These are phyloP conservation scores for Metarhizium guizhouense DNA, from an alignment of 2,329 filamentous ascomycete genomes.

Conservation along the genomic window DNA sequence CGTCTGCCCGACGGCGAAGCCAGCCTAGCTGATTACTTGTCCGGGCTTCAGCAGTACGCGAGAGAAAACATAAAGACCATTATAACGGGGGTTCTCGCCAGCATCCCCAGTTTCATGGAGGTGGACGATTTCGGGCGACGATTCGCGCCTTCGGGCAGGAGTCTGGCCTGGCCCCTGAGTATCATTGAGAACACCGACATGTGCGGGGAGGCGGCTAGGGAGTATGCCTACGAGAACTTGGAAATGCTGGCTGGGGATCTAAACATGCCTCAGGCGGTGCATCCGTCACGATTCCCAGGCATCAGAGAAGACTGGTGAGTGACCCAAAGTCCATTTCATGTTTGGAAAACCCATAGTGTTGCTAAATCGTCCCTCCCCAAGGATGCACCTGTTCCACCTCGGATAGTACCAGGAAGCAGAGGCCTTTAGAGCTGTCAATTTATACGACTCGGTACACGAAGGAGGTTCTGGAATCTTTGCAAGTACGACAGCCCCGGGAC, in stretches of 20 bases:
- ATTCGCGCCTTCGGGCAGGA: slow-evolving; percentile 14
- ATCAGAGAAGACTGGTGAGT: slow-evolving; percentile 12
- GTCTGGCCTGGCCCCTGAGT: slow-evolving; percentile 15
- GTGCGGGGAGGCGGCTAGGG: slow-evolving; percentile 5
- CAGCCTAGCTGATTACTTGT: background rate
- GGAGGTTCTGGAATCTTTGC: background rate
- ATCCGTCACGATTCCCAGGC: slow-evolving; percentile 3
- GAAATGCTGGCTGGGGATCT: slow-evolving; percentile 13
- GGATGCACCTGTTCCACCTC: background rate
- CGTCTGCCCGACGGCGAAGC: background rate
- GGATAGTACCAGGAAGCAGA: background rate
- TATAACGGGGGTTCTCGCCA: slow-evolving; percentile 13
- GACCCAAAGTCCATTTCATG: background rate
- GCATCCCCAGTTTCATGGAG: slow-evolving; percentile 11
- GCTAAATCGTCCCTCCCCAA: background rate
- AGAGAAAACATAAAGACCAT: slow-evolving; percentile 10
- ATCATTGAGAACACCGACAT: slow-evolving; percentile 10
- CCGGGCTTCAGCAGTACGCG: slow-evolving; percentile 4
- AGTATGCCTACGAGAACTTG: slow-evolving; percentile 9
- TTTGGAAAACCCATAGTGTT: background rate
- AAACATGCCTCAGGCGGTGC: slow-evolving; percentile 12
- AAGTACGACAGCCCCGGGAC: too few species aligned
- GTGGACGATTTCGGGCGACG: slow-evolving; percentile 1
- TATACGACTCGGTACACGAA: background rate
- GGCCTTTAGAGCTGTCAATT: background rate